Percentiles rank a stretch among this genome's conserved stretches.
Evolutionary conservation across 2,329 filamentous ascomycete genomes (phyloP).

Genomic region (Sporothrix sp.): DNA sequence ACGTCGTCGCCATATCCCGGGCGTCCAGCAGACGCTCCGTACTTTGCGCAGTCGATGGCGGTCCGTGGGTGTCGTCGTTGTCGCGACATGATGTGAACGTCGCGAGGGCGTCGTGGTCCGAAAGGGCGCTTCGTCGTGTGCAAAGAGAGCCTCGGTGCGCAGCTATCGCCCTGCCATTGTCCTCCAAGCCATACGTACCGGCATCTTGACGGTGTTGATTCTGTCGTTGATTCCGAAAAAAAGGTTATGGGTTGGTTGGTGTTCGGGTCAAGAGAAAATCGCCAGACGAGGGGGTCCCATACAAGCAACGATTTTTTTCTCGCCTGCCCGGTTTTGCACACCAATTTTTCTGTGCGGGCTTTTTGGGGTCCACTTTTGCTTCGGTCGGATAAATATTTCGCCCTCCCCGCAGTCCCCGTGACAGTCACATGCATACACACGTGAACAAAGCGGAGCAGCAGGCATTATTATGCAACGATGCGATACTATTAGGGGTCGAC

Average conservation of each 20-base stretch:
- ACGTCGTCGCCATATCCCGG: too few relatives aligned
- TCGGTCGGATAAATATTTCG: slow-evolving; percentile 10
- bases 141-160: slow-evolving; percentile 2
- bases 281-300: slow-evolving; percentile 11
- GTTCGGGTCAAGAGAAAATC: slow-evolving; percentile 18
- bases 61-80: too few relatives aligned
- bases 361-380: not conserved
- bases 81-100: not conserved
- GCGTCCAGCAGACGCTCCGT: too few relatives aligned
- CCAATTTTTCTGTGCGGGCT: slow-evolving; percentile 16
- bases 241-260: slow-evolving; percentile 13
- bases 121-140: not conserved
- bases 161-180: not conserved
- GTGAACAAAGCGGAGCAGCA: too few relatives aligned
- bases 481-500: too few relatives aligned
- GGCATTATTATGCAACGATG: too few relatives aligned
- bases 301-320: slow-evolving; percentile 13
- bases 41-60: too few relatives aligned
- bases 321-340: not conserved
- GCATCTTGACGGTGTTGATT: slow-evolving; percentile 29
- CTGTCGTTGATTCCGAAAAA: slow-evolving; percentile 24
- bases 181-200: slow-evolving; percentile 25
- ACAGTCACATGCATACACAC: too few relatives aligned
- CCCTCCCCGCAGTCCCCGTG: not conserved
- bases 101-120: not conserved